A percentile compares a stretch with the other conserved stretches of the same genome.
phyloP scores from a whole-genome alignment of 2,329 filamentous ascomycete species.

The Aureobasidium melanogenum region DNA sequence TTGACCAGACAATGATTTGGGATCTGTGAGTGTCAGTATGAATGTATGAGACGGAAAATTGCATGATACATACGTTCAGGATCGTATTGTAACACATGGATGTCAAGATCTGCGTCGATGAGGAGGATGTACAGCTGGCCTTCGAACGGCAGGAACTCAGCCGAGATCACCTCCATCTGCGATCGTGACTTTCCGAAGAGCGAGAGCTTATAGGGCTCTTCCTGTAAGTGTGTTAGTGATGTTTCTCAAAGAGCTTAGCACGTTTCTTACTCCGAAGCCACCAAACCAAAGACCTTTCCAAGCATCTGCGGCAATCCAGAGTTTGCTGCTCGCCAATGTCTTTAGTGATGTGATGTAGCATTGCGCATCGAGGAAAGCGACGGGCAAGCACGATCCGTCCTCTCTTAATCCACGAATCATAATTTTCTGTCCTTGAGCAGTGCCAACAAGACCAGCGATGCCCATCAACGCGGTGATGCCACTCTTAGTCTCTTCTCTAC shows the following conservation, averaged over 20 bases:
- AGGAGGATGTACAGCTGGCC: slow-evolving; percentile 75
- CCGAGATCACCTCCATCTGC: slow-evolving; percentile 66
- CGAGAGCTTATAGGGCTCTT: slow-evolving; percentile 93
- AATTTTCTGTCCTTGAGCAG: slow-evolving; percentile 90
- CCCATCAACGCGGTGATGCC: slow-evolving; percentile 80
- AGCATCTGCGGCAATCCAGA: slow-evolving; percentile 81
- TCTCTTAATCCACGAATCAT: slow-evolving; percentile 96
- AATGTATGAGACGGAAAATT: too few species aligned
- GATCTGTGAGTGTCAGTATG: slow-evolving; percentile 49
- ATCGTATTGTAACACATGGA: slow-evolving; percentile 88
- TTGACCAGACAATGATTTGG: slow-evolving; percentile 83
- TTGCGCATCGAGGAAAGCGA: slow-evolving; percentile 97
- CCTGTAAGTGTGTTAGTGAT: slow-evolving; percentile 32
- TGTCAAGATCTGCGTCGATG: slow-evolving; percentile 72
- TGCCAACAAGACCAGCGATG: slow-evolving; percentile 78
- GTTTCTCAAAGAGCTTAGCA: neutral
- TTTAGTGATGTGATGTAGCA: slow-evolving; percentile 84
- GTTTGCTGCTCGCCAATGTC: slow-evolving; percentile 70
- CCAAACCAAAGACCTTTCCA: slow-evolving; percentile 94
- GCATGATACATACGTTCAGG: slow-evolving; percentile 66
- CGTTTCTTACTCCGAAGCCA: slow-evolving; percentile 62
- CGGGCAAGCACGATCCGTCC: slow-evolving; percentile 82
- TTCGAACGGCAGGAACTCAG: slow-evolving; percentile 82
- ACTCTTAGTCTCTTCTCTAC: slow-evolving; percentile 85
- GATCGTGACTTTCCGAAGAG: slow-evolving; percentile 81